Conservation (phyloP, 495 filamentous ascomycete genomes). For the Podospora bellae-mahoneyi region DNA sequence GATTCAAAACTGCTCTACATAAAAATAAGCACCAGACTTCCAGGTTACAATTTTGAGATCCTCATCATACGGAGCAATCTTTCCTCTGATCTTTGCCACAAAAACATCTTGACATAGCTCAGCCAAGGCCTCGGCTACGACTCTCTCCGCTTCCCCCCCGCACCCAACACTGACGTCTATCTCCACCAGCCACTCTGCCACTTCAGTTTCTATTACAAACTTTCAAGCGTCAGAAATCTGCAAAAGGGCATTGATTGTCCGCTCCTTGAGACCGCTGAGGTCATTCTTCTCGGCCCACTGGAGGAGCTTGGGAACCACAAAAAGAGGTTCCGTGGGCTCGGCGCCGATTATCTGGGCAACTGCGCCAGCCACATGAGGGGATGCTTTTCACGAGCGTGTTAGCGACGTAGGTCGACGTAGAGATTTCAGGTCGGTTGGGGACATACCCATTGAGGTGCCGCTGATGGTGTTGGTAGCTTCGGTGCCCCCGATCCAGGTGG, state of each 20-base stretch:
- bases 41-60: too few species aligned
- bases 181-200: too few species aligned
- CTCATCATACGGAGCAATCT: too few species aligned
- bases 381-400: conserved; percentile 5
- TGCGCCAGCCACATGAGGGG: conserved; percentile 16
- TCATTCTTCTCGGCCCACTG: conserved; percentile 8
- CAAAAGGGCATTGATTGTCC: conserved; percentile 7
- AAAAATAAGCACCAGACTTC: too few species aligned
- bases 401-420: background rate
- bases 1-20: too few species aligned
- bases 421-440: too few species aligned
- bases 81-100: too few species aligned
- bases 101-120: too few species aligned
- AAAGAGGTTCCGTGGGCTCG: background rate
- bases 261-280: background rate
- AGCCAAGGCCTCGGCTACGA: too few species aligned
- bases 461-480: conserved; percentile 54
- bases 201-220: background rate
- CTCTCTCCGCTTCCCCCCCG: too few species aligned
- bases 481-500: conserved; percentile 51
- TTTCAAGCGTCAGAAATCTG: conserved; percentile 5
- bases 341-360: background rate
- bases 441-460: conserved; percentile 52
- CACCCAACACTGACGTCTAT: too few species aligned
- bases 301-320: background rate